Percentiles rank a stretch among this genome's conserved stretches.
Conservation (phyloP, 176 grass and related monocot species). For the Elaeis guineensis region DNA sequence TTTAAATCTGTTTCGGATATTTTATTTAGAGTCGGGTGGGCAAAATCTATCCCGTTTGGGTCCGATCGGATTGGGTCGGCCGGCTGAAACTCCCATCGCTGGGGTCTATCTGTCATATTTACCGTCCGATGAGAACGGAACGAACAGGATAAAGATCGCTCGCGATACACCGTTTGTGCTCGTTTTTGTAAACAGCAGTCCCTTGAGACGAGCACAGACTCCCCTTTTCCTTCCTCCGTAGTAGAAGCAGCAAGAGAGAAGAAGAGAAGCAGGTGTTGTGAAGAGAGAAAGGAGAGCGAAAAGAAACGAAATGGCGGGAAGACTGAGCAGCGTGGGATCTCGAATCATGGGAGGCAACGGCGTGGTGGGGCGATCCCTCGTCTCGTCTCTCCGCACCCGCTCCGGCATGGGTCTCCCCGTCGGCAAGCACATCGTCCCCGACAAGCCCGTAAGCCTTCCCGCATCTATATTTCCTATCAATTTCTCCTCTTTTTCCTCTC, state of each 20-base stretch:
- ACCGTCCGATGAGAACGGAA: too few relatives aligned
- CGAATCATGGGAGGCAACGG: conserved; percentile 76
- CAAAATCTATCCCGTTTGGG: too few relatives aligned
- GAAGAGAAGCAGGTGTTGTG: neutral
- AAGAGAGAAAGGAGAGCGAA: neutral
- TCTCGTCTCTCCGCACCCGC: conserved; percentile 53
- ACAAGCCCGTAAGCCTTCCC: conserved; percentile 53
- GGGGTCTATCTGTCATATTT: too few relatives aligned
- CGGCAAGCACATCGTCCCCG: conserved; percentile 87
- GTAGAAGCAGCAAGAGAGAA: conserved; percentile 1
- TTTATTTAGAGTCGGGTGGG: too few relatives aligned
- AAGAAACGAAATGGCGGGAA: conserved; percentile 48
- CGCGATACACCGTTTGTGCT: too few relatives aligned
- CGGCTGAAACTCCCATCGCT: too few relatives aligned
- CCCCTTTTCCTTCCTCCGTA: neutral
- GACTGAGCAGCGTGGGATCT: conserved; percentile 54
- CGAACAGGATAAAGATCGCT: too few relatives aligned
- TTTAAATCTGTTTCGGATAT: too few relatives aligned
- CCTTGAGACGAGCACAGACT: too few relatives aligned
- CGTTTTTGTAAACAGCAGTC: too few relatives aligned
- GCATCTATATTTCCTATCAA: too few relatives aligned
- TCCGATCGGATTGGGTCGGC: too few relatives aligned
- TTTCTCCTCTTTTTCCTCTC: neutral
- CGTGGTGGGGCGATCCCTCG: conserved; percentile 52
- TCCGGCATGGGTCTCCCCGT: conserved; percentile 89